Percentiles rank a stretch among this genome's conserved stretches.
Evolutionary conservation across 1,139 yeast genomes (phyloP).

Genomic region (Meyerozyma carpophila): DNA sequence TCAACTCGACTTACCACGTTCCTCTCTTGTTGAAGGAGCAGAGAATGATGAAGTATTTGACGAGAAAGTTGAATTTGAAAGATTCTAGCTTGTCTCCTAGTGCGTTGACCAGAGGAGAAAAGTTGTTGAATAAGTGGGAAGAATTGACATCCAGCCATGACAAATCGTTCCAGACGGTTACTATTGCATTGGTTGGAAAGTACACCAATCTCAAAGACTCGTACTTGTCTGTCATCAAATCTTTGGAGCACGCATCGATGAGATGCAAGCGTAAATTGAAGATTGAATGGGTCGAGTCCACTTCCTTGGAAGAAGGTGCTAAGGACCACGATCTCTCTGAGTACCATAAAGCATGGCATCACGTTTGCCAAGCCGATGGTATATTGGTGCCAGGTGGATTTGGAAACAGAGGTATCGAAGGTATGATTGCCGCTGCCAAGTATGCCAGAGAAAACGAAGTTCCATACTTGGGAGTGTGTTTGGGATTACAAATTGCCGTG

Average conservation of each 20-base stretch:
- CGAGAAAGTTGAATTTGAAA: constrained; percentile 59
- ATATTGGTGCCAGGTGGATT: constrained; percentile 98
- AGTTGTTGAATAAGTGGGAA: constrained; percentile 74
- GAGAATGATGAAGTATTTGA: constrained; percentile 70
- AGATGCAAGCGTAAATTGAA: constrained; percentile 77
- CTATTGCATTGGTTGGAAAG: constrained; percentile 95
- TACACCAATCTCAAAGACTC: constrained; percentile 95
- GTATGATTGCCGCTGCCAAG: constrained; percentile 95
- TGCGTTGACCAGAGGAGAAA: constrained; percentile 59
- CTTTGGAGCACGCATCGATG: constrained; percentile 94
- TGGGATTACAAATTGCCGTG: constrained; percentile 96
- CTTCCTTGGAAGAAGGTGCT: constrained; percentile 76
- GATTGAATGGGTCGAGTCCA: constrained; percentile 94
- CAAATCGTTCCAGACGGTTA: constrained; percentile 77
- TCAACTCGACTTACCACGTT: constrained; percentile 94
- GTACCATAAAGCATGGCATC: constrained; percentile 95
- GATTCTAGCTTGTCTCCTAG: constrained; percentile 47
- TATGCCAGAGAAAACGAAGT: constrained; percentile 95
- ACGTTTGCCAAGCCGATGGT: constrained; percentile 92
- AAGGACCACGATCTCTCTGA: constrained; percentile 61
- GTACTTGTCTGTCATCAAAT: constrained; percentile 88
- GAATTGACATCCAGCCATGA: constrained; percentile 73
- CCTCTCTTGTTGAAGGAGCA: constrained; percentile 89
- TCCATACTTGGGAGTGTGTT: constrained; percentile 95
- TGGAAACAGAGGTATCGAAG: constrained; percentile 96